Percentiles rank a stretch among this genome's conserved stretches.
Evolutionary conservation across 2,329 filamentous ascomycete species (phyloP).

Genomic region (Fusarium agapanthi): DNA sequence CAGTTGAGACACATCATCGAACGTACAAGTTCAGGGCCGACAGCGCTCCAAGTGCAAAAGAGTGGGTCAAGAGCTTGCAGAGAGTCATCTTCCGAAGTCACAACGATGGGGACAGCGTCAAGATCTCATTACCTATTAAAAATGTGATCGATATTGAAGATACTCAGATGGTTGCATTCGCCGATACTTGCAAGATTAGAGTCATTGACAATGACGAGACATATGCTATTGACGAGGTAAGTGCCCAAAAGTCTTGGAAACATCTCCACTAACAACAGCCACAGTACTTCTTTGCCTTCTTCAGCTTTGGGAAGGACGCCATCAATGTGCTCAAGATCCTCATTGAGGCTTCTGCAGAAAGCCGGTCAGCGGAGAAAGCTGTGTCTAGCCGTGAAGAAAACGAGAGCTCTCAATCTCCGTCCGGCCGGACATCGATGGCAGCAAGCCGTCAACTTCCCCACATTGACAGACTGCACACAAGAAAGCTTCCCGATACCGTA

Average conservation of each 20-base stretch:
- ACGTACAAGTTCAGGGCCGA: slow-evolving; percentile 91
- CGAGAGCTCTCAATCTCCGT: slow-evolving; percentile 26
- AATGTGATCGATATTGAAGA: slow-evolving; percentile 95
- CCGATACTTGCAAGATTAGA: slow-evolving; percentile 91
- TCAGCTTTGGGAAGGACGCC: slow-evolving; percentile 84
- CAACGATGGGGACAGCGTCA: slow-evolving; percentile 96
- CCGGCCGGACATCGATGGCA: slow-evolving; percentile 40
- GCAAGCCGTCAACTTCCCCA: slow-evolving; percentile 38
- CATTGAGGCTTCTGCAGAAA: slow-evolving; percentile 66
- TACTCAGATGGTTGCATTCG: slow-evolving; percentile 88
- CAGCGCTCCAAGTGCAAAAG: slow-evolving; percentile 85
- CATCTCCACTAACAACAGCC: slow-evolving; percentile 2
- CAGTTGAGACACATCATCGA: slow-evolving; percentile 81
- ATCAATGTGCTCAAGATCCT: slow-evolving; percentile 79
- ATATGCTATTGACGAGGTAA: slow-evolving; percentile 91
- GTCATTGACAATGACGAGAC: slow-evolving; percentile 95
- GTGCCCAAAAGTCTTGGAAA: slow-evolving; percentile 18
- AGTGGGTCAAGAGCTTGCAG: slow-evolving; percentile 95
- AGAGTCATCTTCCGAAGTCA: slow-evolving; percentile 95
- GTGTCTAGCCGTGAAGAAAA: slow-evolving; percentile 24
- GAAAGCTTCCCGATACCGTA: slow-evolving; percentile 63
- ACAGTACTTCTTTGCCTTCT: slow-evolving; percentile 96
- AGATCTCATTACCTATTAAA: slow-evolving; percentile 88
- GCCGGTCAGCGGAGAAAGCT: slow-evolving; percentile 35
- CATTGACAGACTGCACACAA: slow-evolving; percentile 47